Evolutionary conservation across 345 rosid genomes (phyloP).

Genomic region (Hibiscus tridactylites): DNA sequence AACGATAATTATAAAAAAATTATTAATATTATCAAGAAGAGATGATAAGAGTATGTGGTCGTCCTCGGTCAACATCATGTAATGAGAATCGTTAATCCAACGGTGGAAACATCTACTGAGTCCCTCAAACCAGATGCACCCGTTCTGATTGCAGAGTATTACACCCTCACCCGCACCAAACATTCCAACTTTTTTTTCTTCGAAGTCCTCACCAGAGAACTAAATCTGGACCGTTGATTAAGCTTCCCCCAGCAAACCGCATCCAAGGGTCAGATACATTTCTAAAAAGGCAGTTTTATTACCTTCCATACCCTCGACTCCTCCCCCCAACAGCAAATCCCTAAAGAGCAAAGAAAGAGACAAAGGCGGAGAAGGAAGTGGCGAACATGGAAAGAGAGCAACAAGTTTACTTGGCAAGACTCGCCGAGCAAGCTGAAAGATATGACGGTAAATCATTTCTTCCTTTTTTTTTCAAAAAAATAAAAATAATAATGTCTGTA

Average conservation of each 20-base stretch:
- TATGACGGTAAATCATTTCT: constrained; percentile 50
- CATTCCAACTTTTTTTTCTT: background rate
- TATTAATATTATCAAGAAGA: too few relatives aligned
- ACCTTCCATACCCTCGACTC: background rate
- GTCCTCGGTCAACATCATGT: too few relatives aligned
- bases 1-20: too few relatives aligned
- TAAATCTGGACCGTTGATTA: constrained; percentile 23
- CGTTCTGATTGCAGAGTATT: too few relatives aligned
- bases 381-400: constrained; percentile 88
- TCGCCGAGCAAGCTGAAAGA: constrained; percentile 91
- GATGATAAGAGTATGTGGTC: too few relatives aligned
- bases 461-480: too few relatives aligned
- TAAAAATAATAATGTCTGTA: too few relatives aligned
- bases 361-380: constrained; percentile 4
- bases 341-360: background rate
- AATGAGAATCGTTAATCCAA: too few relatives aligned
- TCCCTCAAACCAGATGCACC: too few relatives aligned
- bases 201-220: background rate
- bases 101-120: too few relatives aligned
- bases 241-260: background rate
- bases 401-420: constrained; percentile 73
- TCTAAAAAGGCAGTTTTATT: constrained; percentile 10
- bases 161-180: too few relatives aligned
- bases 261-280: constrained; percentile 29
- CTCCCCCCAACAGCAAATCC: background rate